Evolutionary conservation across 148 eudicot genomes (phyloP), one percentile per base, ranked within the genome.

Genomic region (Rhododendron griersonianum): DNA sequence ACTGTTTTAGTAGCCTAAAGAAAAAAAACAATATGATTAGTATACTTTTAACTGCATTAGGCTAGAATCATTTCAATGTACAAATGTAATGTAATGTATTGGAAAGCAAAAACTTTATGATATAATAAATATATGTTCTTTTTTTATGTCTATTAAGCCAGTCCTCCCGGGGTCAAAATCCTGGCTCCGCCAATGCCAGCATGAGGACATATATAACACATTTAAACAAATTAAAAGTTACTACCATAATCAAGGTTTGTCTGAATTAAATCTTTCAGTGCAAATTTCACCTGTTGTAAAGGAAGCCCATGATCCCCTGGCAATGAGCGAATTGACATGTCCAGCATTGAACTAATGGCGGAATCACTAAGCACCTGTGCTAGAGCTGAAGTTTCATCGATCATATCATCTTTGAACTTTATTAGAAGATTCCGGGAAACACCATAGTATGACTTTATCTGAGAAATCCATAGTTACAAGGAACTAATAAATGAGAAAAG

Each of bases 261-360:
- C 39, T 37, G 21, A 25, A 65, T 11, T 25, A 67, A 55, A 83
- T 35, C 37, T 65, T 63, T 14, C 78, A 77, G 35, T 19, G 55
- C 11, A 81, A 57, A 77, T 88, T 82, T 78, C 74, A 96, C 99
- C 99, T 94, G 99, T 45, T 92, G 98, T 90, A 97, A 90, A 85
- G 99, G 98, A 69, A 94, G 93, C 25, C 94, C 98, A 87, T 97
- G 99, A 88, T 97, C 98, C 74, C 99, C 99, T 48, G 99, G 98
- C 84, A 97, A 86, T 44, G 82, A 83, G 77, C 99, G 95, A 87
- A 95, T 93, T 41, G 98, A 95, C 94, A 97, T 89, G 91, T 97
- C 99, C 88, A 95, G 86, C 93, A 87, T 92, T 73, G 99, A 92
- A 86, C 95, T 94, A 85, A 97, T 88, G 28, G 96, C 95, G 77